Base-by-base conservation (phyloP, 2,329 filamentous ascomycete species). In the Claviceps cyperi region DNA sequence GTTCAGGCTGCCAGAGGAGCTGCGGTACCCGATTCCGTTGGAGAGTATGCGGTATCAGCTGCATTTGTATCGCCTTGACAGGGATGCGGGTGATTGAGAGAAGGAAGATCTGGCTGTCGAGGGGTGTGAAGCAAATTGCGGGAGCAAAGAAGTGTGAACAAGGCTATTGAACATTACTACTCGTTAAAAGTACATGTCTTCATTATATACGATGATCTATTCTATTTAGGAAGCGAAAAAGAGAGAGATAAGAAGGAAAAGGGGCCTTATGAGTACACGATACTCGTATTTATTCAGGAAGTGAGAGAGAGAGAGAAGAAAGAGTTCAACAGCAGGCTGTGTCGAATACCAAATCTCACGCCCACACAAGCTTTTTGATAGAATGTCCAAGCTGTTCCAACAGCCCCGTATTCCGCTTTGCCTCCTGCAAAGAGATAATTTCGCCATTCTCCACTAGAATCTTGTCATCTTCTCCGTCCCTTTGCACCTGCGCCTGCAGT, bases 11-110 rank as follows among this genome's bases (percentile, higher is more conserved):
- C 71, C 76, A 13, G 74, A 78, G 1, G 69, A 65, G 15, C 66
- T 96, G 56, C 71, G 74, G 40, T 97, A 96, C 67, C 84, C 89
- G 7, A 88, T 96, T 58, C 76, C 81, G 48, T 68, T 97, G 61
- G 91, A 97, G 69, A 87, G 96, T 62, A 95, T 96, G 90, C 80
- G 90, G 45, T 95, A 91, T 66, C 91, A 97, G 66, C 73, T 95
- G 58, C 89, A 96, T 69, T 62, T 96, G 15, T 97, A 95, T 56
- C 69, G 69, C 43, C 52, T 65, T 47, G 54, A 56, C 35, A 45
- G 36, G 19, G 24, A 45, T 9, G 14, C 47, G 24, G 41, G 8
- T 4, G 22, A 21, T n/a, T 15, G 21, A 28, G 22, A 15, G 41
- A 28, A 0, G 28, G 13, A 2, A 14, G n/a, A 15, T 24, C 17